Conservation (phyloP, 1,284 basidiomycete genomes). For the Tilletia caries region DNA sequence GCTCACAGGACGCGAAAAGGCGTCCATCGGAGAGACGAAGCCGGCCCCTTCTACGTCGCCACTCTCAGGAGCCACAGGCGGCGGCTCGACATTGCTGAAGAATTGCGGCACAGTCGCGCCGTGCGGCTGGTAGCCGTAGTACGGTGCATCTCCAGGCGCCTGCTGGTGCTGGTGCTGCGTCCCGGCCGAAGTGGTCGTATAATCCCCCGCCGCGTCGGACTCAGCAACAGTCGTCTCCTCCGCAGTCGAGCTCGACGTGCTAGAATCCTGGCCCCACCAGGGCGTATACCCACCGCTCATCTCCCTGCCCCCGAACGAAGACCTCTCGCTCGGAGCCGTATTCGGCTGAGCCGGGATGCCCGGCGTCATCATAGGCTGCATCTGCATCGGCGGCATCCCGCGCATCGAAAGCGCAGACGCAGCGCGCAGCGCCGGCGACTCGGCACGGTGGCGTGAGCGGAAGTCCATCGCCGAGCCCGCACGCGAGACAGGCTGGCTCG, state of each 20-base stretch:
- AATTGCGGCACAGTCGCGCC: conserved; percentile 41
- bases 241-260: neutral
- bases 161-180: too few relatives aligned
- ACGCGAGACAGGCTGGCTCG: conserved; percentile 30
- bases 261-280: conserved; percentile 6
- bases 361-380: neutral
- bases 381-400: neutral
- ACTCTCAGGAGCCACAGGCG: too few relatives aligned
- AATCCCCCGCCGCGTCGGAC: conserved; percentile 16
- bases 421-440: conserved; percentile 18
- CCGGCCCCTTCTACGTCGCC: conserved; percentile 45
- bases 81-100: conserved; percentile 47
- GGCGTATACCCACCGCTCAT: conserved; percentile 14
- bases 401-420: conserved; percentile 8
- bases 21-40: conserved; percentile 83
- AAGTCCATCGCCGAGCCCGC: conserved; percentile 38
- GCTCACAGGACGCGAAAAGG: conserved; percentile 49
- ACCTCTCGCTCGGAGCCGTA: neutral
- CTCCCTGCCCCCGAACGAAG: too few relatives aligned
- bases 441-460: conserved; percentile 12
- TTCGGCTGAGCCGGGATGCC: neutral
- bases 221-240: conserved; percentile 17
- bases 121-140: conserved; percentile 43
- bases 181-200: too few relatives aligned
- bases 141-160: conserved; percentile 26